These are phyloP conservation scores for Bathelium albidoporum DNA, from an alignment of 495 filamentous ascomycete genomes.

Conservation along the genomic window DNA sequence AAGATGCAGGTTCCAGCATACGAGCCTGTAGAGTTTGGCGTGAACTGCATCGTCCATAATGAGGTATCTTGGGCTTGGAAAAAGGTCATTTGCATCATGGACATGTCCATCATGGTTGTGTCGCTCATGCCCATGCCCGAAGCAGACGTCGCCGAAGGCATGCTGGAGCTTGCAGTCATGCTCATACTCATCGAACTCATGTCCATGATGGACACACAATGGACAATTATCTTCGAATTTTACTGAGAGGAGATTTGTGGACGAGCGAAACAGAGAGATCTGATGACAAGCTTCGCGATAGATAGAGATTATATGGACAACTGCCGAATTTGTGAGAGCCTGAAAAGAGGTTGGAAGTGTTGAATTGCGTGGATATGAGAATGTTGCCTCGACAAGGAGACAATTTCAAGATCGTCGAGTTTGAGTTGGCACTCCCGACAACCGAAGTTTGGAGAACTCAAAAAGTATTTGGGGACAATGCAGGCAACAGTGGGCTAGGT, in stretches of 20 bases:
- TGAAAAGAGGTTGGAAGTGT: no score
- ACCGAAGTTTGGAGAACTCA: neutral
- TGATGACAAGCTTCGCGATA: neutral
- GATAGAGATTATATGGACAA: neutral
- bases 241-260: neutral
- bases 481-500: neutral
- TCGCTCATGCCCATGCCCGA: conserved; percentile 14
- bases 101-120: conserved; percentile 11
- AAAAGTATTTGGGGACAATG: neutral
- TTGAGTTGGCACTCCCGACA: neutral
- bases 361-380: neutral
- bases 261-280: no score
- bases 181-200: conserved; percentile 10
- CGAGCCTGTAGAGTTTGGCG: conserved; percentile 50
- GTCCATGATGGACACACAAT: neutral
- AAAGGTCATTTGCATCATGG: conserved; percentile 42
- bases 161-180: conserved; percentile 13
- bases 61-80: conserved; percentile 53
- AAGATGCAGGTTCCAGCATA: conserved; percentile 88
- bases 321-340: no score
- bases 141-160: conserved; percentile 2
- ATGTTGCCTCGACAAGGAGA: neutral
- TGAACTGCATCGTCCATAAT: conserved; percentile 66
- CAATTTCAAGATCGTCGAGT: neutral
- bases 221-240: neutral